Conservation (phyloP, 257 asterid genomes). For the Cinchona pubescens region DNA sequence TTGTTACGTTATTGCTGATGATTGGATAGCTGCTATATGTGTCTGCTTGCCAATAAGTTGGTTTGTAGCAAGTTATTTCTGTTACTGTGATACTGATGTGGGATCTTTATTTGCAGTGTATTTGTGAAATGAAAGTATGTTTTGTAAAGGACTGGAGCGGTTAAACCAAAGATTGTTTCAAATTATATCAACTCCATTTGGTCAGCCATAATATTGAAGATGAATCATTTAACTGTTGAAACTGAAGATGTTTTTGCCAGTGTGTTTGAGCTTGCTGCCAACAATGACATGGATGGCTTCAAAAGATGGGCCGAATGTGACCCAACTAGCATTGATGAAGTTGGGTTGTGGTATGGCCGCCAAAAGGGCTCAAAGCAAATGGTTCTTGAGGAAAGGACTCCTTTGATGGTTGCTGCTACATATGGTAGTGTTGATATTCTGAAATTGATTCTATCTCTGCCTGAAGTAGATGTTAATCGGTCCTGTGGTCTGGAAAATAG, state of each 20-base stretch:
- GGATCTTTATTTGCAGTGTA: slow-evolving; percentile 30
- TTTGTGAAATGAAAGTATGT: slow-evolving; percentile 28
- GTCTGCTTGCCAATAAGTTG: no score
- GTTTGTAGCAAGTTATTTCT: no score
- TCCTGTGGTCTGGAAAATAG: slow-evolving; percentile 51
- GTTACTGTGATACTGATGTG: slow-evolving; percentile 24
- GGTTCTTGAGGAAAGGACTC: slow-evolving; percentile 74
- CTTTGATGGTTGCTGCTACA: slow-evolving; percentile 80
- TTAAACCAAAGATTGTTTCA: slow-evolving; percentile 20
- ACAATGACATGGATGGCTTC: slow-evolving; percentile 58
- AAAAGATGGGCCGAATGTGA: slow-evolving; percentile 34
- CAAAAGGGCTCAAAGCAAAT: slow-evolving; percentile 65
- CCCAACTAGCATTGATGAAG: slow-evolving; percentile 49
- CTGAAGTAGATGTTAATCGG: slow-evolving; percentile 63
- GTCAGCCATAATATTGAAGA: slow-evolving; percentile 30
- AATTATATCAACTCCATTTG: slow-evolving; percentile 13
- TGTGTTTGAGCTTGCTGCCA: slow-evolving; percentile 78
- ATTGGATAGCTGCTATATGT: not conserved
- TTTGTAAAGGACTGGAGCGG: slow-evolving; percentile 22
- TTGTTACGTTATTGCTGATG: not conserved
- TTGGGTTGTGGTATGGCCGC: slow-evolving; percentile 76
- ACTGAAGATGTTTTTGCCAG: slow-evolving; percentile 50
- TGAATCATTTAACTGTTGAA: slow-evolving; percentile 42
- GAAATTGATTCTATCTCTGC: slow-evolving; percentile 47
- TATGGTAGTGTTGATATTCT: slow-evolving; percentile 72